phyloP scores from a whole-genome alignment of 768 basidiomycete genomes.

The Leccinum subgranulosum region DNA sequence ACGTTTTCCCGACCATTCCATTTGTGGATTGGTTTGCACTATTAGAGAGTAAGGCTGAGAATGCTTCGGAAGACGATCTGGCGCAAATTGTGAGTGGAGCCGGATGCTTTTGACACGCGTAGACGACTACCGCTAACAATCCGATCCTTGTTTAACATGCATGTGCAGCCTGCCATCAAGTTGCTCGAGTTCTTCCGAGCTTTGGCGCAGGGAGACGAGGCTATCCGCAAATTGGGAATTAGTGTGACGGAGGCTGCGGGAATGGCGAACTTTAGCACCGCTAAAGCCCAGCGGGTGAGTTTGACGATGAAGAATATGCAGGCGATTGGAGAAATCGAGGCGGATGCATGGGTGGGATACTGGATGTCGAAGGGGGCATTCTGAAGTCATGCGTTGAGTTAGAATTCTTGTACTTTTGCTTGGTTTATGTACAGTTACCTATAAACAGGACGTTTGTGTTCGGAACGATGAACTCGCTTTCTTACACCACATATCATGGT shows the following conservation, averaged over 20 bases:
- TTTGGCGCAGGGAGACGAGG: conserved; percentile 18
- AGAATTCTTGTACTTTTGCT: neutral
- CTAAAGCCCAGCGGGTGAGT: conserved; percentile 14
- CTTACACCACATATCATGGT: no score
- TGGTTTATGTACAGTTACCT: no score
- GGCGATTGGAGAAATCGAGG: conserved; percentile 22
- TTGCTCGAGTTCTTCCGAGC: conserved; percentile 33
- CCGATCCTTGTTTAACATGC: neutral
- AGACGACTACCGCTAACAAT: neutral
- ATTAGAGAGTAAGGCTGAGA: conserved; percentile 22
- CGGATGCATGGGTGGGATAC: conserved; percentile 24
- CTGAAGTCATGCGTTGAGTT: neutral
- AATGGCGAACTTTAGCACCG: conserved; percentile 19
- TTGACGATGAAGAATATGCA: conserved; percentile 23
- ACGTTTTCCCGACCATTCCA: conserved; percentile 29
- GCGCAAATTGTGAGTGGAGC: conserved; percentile 29
- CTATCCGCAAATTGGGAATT: neutral
- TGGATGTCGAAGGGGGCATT: conserved; percentile 23
- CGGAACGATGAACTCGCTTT: no score
- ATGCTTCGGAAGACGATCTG: conserved; percentile 25
- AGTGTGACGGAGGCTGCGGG: conserved; percentile 16
- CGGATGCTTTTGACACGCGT: no score
- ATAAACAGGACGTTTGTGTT: no score
- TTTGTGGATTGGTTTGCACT: conserved; percentile 34
- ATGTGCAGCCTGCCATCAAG: conserved; percentile 33